phyloP scores from a whole-genome alignment of 2,329 filamentous ascomycete genomes.

The Epichloe typhina region DNA sequence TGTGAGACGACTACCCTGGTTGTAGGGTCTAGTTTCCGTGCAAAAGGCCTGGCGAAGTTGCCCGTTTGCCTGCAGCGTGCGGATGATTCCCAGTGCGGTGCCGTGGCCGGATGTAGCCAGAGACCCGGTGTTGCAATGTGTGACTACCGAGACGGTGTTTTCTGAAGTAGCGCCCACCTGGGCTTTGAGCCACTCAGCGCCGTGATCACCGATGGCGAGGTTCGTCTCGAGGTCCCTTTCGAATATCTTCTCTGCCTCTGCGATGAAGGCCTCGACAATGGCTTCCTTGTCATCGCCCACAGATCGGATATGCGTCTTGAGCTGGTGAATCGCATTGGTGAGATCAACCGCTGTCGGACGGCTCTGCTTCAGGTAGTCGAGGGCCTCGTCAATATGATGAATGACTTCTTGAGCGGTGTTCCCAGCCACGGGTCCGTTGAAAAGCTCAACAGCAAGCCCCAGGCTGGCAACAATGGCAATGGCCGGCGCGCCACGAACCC shows the following conservation, averaged over 20 bases:
- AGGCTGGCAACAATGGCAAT: slow-evolving; percentile 97
- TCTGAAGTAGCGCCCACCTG: slow-evolving; percentile 37
- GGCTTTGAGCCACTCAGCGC: slow-evolving; percentile 67
- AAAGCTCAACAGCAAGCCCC: slow-evolving; percentile 73
- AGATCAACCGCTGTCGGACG: slow-evolving; percentile 92
- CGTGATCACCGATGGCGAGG: slow-evolving; percentile 67
- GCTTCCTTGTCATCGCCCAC: slow-evolving; percentile 32
- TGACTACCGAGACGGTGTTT: slow-evolving; percentile 62
- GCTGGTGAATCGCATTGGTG: slow-evolving; percentile 72
- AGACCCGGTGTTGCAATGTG: slow-evolving; percentile 96
- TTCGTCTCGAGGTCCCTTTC: slow-evolving; percentile 81
- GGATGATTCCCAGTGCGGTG: slow-evolving; percentile 87
- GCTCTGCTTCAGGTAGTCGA: slow-evolving; percentile 80
- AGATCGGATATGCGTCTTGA: slow-evolving; percentile 50
- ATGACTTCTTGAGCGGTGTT: slow-evolving; percentile 43
- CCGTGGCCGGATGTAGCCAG: slow-evolving; percentile 96
- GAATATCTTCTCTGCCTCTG: slow-evolving; percentile 75
- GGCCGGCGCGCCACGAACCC: slow-evolving; percentile 69
- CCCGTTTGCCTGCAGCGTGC: slow-evolving; percentile 55
- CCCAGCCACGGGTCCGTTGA: slow-evolving; percentile 35
- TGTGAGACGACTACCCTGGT: slow-evolving; percentile 89
- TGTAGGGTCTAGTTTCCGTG: slow-evolving; percentile 94
- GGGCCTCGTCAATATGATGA: slow-evolving; percentile 57
- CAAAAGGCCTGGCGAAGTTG: slow-evolving; percentile 78
- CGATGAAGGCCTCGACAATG: slow-evolving; percentile 59